A percentile compares a stretch with the other conserved stretches of the same genome.
Conservation (phyloP, 2,329 filamentous ascomycete species). For the Cladophialophora immunda region DNA sequence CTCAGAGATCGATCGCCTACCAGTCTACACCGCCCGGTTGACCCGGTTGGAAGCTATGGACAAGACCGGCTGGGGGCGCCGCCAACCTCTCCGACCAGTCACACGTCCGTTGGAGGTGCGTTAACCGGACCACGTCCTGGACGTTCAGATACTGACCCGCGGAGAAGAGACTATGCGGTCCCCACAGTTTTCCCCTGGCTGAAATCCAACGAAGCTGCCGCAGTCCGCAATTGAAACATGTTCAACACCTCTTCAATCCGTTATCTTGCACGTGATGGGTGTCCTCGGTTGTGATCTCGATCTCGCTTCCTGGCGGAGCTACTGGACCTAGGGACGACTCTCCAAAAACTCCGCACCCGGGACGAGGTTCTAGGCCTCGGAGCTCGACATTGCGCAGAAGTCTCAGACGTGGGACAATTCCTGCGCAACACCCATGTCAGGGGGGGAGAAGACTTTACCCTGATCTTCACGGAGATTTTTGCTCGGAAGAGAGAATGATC, state of each 20-base stretch:
- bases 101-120: slow-evolving; percentile 33
- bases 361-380: slow-evolving; percentile 2
- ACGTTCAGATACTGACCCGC: slow-evolving; percentile 29
- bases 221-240: slow-evolving; percentile 15
- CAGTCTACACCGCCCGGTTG: slow-evolving; percentile 14
- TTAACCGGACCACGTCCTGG: slow-evolving; percentile 19
- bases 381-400: not conserved
- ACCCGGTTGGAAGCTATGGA: slow-evolving; percentile 19
- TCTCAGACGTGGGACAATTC: slow-evolving; percentile 3
- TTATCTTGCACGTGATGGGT: slow-evolving; percentile 7
- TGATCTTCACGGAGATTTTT: slow-evolving; percentile 7
- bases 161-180: slow-evolving; percentile 28
- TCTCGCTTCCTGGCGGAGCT: not conserved
- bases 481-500: slow-evolving; percentile 6
- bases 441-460: slow-evolving; percentile 2
- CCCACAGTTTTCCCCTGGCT: slow-evolving; percentile 33
- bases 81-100: slow-evolving; percentile 32
- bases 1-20: slow-evolving; percentile 24
- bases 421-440: not conserved
- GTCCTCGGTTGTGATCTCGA: slow-evolving; percentile 7
- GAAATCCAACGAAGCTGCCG: slow-evolving; percentile 20
- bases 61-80: slow-evolving; percentile 28
- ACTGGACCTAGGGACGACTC: not conserved
- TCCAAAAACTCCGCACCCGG: not conserved
- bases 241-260: not conserved